A percentile compares a stretch with the other conserved stretches of the same genome.
Evolutionary conservation across 495 filamentous ascomycete genomes (phyloP).

Genomic region (Talaromyces proteolyticus): DNA sequence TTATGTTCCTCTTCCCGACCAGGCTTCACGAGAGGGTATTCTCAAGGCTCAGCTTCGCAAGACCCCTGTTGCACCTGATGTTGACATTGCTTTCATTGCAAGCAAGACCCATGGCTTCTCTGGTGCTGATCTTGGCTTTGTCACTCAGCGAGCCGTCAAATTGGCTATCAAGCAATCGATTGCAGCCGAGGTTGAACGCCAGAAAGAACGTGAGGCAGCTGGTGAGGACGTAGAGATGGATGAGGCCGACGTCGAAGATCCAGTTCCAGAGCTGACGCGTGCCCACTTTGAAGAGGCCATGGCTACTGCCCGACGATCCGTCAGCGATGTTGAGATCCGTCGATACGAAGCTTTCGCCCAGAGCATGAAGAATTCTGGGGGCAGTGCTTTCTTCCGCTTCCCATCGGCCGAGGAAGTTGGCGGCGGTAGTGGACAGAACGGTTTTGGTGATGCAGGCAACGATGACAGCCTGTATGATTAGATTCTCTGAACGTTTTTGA

Average conservation of each 20-base stretch:
- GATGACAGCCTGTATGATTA: slow-evolving; percentile 82
- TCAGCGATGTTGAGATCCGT: slow-evolving; percentile 93
- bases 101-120: slow-evolving; percentile 98
- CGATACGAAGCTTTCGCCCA: slow-evolving; percentile 98
- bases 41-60: slow-evolving; percentile 97
- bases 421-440: slow-evolving; percentile 47
- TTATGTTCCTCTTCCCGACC: slow-evolving; percentile 94
- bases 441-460: slow-evolving; percentile 78
- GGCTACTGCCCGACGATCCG: slow-evolving; percentile 85
- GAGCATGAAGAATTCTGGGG: slow-evolving; percentile 95
- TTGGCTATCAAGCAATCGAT: slow-evolving; percentile 99
- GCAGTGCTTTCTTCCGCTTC: slow-evolving; percentile 96
- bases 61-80: slow-evolving; percentile 84
- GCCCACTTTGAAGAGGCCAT: slow-evolving; percentile 99
- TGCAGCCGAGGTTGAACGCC: slow-evolving; percentile 75
- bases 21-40: slow-evolving; percentile 78
- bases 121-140: slow-evolving; percentile 98
- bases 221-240: slow-evolving; percentile 76
- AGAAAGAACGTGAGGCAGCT: slow-evolving; percentile 80
- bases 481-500: not conserved
- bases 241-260: slow-evolving; percentile 75
- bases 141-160: slow-evolving; percentile 98
- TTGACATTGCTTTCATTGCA: slow-evolving; percentile 87
- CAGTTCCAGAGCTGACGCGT: slow-evolving; percentile 92
- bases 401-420: slow-evolving; percentile 62